A percentile compares a stretch with the other conserved stretches of the same genome.
These are phyloP conservation scores for Sphagnurus paluster DNA, from an alignment of 1,284 basidiomycete species.

Conservation along the genomic window DNA sequence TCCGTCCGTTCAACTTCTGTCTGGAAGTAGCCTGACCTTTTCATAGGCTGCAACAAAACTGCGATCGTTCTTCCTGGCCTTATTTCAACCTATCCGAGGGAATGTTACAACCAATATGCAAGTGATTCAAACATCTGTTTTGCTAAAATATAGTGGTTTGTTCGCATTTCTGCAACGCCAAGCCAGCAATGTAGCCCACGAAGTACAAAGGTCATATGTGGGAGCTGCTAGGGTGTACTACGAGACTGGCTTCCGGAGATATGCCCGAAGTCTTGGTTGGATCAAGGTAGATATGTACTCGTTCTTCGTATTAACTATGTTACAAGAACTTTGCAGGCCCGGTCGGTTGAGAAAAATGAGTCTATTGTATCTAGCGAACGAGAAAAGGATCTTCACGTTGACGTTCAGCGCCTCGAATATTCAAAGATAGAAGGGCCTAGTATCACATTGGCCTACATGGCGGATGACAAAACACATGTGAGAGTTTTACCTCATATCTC, in stretches of 20 bases:
- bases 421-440: constrained; percentile 77
- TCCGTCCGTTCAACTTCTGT: constrained; percentile 24
- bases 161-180: constrained; percentile 88
- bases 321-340: constrained; percentile 39
- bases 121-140: constrained; percentile 85
- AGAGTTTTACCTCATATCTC: constrained; percentile 29
- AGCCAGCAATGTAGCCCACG: constrained; percentile 79
- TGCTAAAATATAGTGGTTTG: constrained; percentile 84
- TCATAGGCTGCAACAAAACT: constrained; percentile 83
- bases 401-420: constrained; percentile 61
- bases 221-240: constrained; percentile 88
- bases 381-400: constrained; percentile 38
- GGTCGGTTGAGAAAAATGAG: constrained; percentile 65
- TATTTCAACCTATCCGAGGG: constrained; percentile 80
- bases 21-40: not conserved
- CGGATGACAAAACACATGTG: constrained; percentile 83
- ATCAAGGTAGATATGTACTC: constrained; percentile 64
- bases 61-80: constrained; percentile 81
- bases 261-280: constrained; percentile 78
- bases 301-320: not conserved
- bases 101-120: constrained; percentile 93
- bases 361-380: constrained; percentile 48
- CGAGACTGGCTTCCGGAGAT: constrained; percentile 93
- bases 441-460: constrained; percentile 82
- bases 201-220: constrained; percentile 89